Percentiles rank a stretch among this genome's conserved stretches.
These are phyloP conservation scores for Linderniella brevidens DNA, from an alignment of 257 asterid genomes.

Conservation along the genomic window DNA sequence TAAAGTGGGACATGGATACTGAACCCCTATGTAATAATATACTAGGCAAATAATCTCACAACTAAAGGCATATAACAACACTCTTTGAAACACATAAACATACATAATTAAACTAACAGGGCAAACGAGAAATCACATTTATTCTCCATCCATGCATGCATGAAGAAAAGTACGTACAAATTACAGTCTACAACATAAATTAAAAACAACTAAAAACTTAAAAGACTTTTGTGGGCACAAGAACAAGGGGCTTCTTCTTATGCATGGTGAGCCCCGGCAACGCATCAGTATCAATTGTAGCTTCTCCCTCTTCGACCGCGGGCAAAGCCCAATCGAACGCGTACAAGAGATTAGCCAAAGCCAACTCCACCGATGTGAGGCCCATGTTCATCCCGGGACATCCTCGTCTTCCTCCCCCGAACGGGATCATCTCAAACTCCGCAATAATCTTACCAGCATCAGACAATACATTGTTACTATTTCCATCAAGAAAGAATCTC, in stretches of 20 bases:
- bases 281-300: slow-evolving; percentile 14
- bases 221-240: slow-evolving; percentile 15
- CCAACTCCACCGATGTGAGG: slow-evolving; percentile 23
- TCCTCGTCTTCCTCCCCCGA: slow-evolving; percentile 29
- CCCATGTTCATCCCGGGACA: slow-evolving; percentile 39
- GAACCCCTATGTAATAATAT: no score
- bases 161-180: no score
- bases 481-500: slow-evolving; percentile 17
- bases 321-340: slow-evolving; percentile 30
- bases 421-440: slow-evolving; percentile 23
- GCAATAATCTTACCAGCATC: slow-evolving; percentile 8
- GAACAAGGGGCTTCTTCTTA: slow-evolving; percentile 26
- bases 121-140: no score
- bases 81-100: no score
- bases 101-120: no score
- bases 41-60: no score
- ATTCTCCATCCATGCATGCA: no score
- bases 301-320: slow-evolving; percentile 5
- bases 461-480: slow-evolving; percentile 3
- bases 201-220: no score
- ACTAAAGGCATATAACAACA: no score
- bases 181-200: no score
- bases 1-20: no score
- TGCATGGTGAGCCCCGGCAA: slow-evolving; percentile 32
- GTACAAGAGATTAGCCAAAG: slow-evolving; percentile 25